Conservation (phyloP, 1,139 yeast genomes). For the Candida glucosophila region DNA sequence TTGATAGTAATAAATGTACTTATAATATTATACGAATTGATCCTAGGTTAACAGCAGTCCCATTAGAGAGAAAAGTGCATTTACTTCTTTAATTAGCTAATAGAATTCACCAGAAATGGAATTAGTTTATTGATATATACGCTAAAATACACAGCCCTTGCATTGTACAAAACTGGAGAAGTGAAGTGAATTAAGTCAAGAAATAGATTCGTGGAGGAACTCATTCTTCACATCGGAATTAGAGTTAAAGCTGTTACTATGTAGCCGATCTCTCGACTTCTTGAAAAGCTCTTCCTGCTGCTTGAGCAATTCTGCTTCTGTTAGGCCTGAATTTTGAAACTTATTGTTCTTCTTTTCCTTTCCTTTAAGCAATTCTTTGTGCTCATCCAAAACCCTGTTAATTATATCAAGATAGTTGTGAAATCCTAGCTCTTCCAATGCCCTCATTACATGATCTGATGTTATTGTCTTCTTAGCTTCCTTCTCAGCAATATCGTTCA, state of each 20-base stretch:
- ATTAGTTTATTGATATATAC: too few species aligned
- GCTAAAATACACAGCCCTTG: too few species aligned
- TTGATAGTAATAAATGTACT: slow-evolving; percentile 32
- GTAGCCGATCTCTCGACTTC: slow-evolving; percentile 73
- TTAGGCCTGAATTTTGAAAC: slow-evolving; percentile 83
- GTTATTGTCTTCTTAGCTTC: slow-evolving; percentile 96
- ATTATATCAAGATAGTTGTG: slow-evolving; percentile 76
- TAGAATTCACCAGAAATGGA: too few species aligned
- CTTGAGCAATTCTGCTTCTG: slow-evolving; percentile 83
- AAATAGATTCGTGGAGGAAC: too few species aligned
- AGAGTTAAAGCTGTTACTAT: slow-evolving; percentile 13
- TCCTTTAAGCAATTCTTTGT: slow-evolving; percentile 79
- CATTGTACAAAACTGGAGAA: too few species aligned
- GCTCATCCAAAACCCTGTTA: slow-evolving; percentile 74
- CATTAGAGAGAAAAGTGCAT: too few species aligned
- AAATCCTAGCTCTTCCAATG: slow-evolving; percentile 83
- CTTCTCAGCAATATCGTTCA: slow-evolving; percentile 93
- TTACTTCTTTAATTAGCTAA: too few species aligned
- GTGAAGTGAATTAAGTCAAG: too few species aligned
- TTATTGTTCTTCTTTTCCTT: slow-evolving; percentile 89
- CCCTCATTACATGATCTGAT: slow-evolving; percentile 90
- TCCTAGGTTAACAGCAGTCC: slow-evolving; percentile 33
- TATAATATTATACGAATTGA: slow-evolving; percentile 33
- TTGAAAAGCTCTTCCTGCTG: slow-evolving; percentile 93
- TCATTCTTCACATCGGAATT: slow-evolving; percentile 8